Percentiles rank a stretch among this genome's conserved stretches.
Conservation (phyloP, 169 alveolate genomes). For the Cystoisospora suis region DNA sequence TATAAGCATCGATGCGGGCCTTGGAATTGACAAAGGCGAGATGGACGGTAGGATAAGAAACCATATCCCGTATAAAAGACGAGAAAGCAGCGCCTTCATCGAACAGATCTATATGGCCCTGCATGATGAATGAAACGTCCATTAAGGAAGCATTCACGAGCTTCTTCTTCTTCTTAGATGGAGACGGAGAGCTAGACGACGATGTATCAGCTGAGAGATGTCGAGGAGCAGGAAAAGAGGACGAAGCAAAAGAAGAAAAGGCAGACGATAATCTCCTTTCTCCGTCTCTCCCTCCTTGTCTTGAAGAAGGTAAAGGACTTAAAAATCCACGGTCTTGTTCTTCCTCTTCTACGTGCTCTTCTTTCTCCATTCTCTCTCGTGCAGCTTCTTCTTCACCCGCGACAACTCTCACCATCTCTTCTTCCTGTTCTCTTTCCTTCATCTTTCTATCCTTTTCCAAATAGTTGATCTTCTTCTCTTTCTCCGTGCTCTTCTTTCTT, state of each 20-base stretch:
- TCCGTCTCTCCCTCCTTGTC: no score
- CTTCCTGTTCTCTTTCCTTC: neutral
- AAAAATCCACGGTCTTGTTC: no score
- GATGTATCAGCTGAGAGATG: no score
- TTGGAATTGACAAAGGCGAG: slow-evolving; percentile 17
- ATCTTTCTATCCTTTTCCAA: no score
- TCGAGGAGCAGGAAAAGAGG: no score
- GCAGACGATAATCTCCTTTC: no score
- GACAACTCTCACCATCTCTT: neutral
- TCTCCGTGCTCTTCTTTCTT: neutral
- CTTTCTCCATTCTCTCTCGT: neutral
- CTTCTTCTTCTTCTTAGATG: neutral
- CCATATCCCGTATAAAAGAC: slow-evolving; percentile 7
- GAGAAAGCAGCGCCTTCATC: slow-evolving; percentile 1
- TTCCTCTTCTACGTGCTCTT: neutral
- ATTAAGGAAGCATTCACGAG: neutral
- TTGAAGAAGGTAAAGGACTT: no score
- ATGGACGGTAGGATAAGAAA: neutral
- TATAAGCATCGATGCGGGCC: neutral
- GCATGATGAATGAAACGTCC: slow-evolving; percentile 13
- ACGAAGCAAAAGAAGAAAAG: no score
- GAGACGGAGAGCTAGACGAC: no score
- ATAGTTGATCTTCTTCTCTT: neutral
- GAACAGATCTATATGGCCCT: neutral
- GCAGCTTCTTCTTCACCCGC: neutral